These are phyloP conservation scores for Centella asiatica DNA, from an alignment of 129 eudicot genomes.

Conservation along the genomic window DNA sequence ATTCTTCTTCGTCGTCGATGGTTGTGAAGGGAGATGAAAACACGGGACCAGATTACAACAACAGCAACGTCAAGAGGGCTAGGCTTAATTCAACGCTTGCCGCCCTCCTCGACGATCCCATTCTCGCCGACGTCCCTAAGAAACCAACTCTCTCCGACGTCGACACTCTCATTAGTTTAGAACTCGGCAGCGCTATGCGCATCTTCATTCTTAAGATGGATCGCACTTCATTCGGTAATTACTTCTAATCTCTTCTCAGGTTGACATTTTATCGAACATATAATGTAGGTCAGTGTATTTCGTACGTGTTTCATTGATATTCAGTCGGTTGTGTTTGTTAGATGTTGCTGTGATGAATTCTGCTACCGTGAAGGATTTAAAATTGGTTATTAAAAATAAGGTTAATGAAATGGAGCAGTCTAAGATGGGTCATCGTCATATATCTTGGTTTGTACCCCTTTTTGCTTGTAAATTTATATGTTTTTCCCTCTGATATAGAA, in stretches of 20 bases:
- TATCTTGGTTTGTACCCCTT: slow-evolving; percentile 58
- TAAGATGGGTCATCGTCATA: slow-evolving; percentile 95
- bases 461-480: neutral
- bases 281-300: too few relatives aligned
- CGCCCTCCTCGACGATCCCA: slow-evolving; percentile 80
- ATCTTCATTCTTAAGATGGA: slow-evolving; percentile 65
- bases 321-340: slow-evolving; percentile 5
- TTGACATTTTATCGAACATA: slow-evolving; percentile 29
- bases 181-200: slow-evolving; percentile 97
- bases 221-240: slow-evolving; percentile 55
- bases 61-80: slow-evolving; percentile 51
- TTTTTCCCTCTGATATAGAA: neutral
- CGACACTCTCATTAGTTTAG: slow-evolving; percentile 82
- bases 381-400: slow-evolving; percentile 56
- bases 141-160: slow-evolving; percentile 72
- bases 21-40: slow-evolving; percentile 31
- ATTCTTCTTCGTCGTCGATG: slow-evolving; percentile 6
- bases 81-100: slow-evolving; percentile 65
- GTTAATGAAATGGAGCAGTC: slow-evolving; percentile 81
- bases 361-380: slow-evolving; percentile 77
- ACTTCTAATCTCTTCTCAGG: neutral
- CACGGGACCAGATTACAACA: slow-evolving; percentile 37
- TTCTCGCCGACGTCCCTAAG: slow-evolving; percentile 74
- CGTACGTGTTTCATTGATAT: neutral
- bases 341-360: slow-evolving; percentile 80